Evolutionary conservation across 1,284 basidiomycete genomes (phyloP), one percentile per base, ranked within the genome.

Genomic region (Erythrobasidium hasegawianum): DNA sequence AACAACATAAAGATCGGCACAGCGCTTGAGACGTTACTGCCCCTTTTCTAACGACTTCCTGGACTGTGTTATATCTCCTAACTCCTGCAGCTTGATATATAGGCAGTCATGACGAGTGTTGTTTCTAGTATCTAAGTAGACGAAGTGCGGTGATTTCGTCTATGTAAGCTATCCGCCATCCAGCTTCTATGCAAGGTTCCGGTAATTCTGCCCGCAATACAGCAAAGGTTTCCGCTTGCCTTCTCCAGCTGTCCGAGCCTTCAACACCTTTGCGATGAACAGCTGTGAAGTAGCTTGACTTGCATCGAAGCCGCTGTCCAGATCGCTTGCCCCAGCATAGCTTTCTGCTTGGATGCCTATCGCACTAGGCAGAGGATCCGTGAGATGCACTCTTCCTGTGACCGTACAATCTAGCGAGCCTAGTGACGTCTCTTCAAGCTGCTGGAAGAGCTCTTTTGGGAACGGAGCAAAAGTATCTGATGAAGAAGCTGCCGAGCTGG

Each of bases 231-330:
- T 41, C 43, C 26, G 52, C 43, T 26, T 22, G 7, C 29, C 41
- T 27, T 41, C 22, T 33, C 33, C 33, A 5, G 5, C 33, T 11
- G 33, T 33, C 33, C 33, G 4, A 33, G 33, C 33, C 33, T 33
- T 33, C 33, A 33, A 59, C 2, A 73, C 70, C 20, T 52, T 43
- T 0, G 72, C 72, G 33, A 73, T 70, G 40, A 72, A 72, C n/a
- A 73, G 62, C 66, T 73, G 65, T 13, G 68, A 70, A 26, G 62
- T 65, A 26, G 62, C 62, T 58, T 65, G 24, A n/a, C 56, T 52
- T 1, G 52, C 16, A 24, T 55, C 56, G 53, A 47, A 53, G 64
- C 53, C 56, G 57, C 24, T 47, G 39, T 20, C 40, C 52, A 18
- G 33, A 33, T 33, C 33, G 5, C 11, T 33, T 11, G 33, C 33